Evolutionary conservation across 2,329 filamentous ascomycete species (phyloP).

Genomic region (Colletotrichum chrysophilum): DNA sequence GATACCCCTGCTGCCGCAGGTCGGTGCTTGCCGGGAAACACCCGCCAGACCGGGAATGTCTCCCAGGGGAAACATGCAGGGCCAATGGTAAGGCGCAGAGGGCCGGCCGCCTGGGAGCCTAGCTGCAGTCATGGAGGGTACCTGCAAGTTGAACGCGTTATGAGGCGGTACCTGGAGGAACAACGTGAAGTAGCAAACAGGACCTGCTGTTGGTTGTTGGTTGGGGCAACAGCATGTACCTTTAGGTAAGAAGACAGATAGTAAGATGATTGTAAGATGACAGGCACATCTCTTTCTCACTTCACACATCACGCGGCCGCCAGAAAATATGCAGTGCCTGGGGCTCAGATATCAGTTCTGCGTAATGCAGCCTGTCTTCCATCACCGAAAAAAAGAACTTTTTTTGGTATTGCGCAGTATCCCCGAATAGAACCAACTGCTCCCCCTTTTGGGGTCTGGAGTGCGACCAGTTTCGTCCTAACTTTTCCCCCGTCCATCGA

Average conservation of each 20-base stretch:
- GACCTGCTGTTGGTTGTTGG: background rate
- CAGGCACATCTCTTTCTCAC: background rate
- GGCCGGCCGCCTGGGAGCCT: background rate
- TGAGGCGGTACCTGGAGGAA: background rate
- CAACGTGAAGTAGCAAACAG: background rate
- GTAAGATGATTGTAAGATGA: background rate
- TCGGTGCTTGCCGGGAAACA: conserved; percentile 13
- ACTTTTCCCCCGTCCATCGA: background rate
- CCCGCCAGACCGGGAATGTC: conserved; percentile 2
- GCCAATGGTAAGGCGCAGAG: conserved; percentile 5
- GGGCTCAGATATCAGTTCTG: background rate
- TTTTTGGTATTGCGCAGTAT: background rate
- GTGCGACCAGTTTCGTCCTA: background rate
- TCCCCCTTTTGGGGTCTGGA: background rate
- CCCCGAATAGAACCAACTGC: background rate
- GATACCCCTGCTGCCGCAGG: conserved; percentile 2
- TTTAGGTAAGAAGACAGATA: background rate
- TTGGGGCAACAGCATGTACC: background rate
- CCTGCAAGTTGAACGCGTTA: background rate
- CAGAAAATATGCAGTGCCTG: background rate
- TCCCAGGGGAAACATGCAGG: background rate
- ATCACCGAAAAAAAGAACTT: background rate
- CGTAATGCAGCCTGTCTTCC: background rate
- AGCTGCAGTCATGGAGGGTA: background rate
- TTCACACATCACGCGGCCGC: background rate